Evolutionary conservation across 768 basidiomycete genomes (phyloP).

Genomic region (Rhizopogon rudus): DNA sequence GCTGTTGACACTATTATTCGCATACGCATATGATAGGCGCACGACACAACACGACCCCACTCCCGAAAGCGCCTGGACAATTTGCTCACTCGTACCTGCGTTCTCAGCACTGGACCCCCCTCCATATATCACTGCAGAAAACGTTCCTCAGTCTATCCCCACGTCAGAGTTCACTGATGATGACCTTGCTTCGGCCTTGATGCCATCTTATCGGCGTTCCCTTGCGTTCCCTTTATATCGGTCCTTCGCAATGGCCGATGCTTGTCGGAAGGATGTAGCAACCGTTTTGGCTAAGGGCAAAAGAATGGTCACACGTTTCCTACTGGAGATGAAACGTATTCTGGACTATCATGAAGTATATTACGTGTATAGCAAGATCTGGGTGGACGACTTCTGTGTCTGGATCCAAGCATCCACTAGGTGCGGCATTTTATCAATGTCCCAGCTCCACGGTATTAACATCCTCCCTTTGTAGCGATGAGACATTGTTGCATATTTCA

Average conservation of each 20-base stretch:
- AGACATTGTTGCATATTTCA: slow-evolving; percentile 43
- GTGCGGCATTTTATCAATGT: slow-evolving; percentile 34
- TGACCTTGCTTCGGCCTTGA: slow-evolving; percentile 48
- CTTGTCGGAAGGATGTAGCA: slow-evolving; percentile 62
- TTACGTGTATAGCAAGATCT: slow-evolving; percentile 84
- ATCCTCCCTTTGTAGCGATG: slow-evolving; percentile 44
- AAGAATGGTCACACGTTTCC: slow-evolving; percentile 55
- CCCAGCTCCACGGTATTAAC: neutral
- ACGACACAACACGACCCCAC: slow-evolving; percentile 79
- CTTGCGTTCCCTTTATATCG: slow-evolving; percentile 78
- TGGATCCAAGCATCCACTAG: slow-evolving; percentile 71
- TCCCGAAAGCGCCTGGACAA: slow-evolving; percentile 86
- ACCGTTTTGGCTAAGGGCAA: slow-evolving; percentile 53
- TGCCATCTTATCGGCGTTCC: slow-evolving; percentile 67
- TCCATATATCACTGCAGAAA: slow-evolving; percentile 31
- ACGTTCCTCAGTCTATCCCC: slow-evolving; percentile 9
- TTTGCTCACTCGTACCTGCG: slow-evolving; percentile 63
- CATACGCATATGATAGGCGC: slow-evolving; percentile 78
- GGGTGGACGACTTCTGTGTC: slow-evolving; percentile 82
- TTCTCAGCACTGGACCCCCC: slow-evolving; percentile 83
- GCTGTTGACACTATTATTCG: slow-evolving; percentile 66
- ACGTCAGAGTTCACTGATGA: slow-evolving; percentile 29
- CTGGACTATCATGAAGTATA: slow-evolving; percentile 83
- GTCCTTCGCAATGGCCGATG: slow-evolving; percentile 69
- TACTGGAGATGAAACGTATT: slow-evolving; percentile 68